Conservation (phyloP, 2,329 filamentous ascomycete genomes). For the Fusarium globosum region DNA sequence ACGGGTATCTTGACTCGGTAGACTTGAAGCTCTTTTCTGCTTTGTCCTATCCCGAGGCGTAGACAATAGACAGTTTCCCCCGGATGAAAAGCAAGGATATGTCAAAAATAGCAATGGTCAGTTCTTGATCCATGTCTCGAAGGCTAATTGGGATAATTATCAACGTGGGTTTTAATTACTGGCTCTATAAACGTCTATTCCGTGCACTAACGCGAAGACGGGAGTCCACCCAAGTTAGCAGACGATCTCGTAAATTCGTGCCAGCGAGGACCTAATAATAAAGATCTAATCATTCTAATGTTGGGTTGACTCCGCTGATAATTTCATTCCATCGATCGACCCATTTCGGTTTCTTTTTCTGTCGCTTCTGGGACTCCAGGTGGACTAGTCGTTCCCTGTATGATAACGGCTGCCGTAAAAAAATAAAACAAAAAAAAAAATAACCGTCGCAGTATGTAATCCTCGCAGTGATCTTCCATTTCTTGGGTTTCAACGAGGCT, state of each 20-base stretch:
- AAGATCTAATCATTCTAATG: background rate
- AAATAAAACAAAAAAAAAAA: background rate
- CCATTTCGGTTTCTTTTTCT: conserved; percentile 4
- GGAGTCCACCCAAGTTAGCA: conserved; percentile 1
- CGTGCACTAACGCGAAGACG: conserved; percentile 16
- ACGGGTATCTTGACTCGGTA: background rate
- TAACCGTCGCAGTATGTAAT: background rate
- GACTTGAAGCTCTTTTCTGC: background rate
- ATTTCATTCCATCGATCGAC: conserved; percentile 23
- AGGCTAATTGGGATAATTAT: conserved; percentile 2
- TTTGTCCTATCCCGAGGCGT: background rate
- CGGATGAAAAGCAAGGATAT: background rate
- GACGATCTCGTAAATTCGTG: conserved; percentile 28
- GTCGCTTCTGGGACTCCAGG: background rate
- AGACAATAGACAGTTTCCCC: background rate
- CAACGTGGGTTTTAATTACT: conserved; percentile 3
- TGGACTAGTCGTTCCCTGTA: background rate
- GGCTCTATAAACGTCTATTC: background rate
- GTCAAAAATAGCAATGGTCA: conserved; percentile 21
- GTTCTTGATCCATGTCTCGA: conserved; percentile 14
- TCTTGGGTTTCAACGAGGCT: conserved; percentile 21
- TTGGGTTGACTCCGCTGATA: conserved; percentile 28
- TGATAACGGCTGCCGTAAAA: background rate
- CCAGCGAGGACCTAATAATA: conserved; percentile 9
- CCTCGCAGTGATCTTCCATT: background rate